These are phyloP conservation scores for Bipolaris oryzae DNA, from an alignment of 2,329 filamentous ascomycete species.

Conservation along the genomic window DNA sequence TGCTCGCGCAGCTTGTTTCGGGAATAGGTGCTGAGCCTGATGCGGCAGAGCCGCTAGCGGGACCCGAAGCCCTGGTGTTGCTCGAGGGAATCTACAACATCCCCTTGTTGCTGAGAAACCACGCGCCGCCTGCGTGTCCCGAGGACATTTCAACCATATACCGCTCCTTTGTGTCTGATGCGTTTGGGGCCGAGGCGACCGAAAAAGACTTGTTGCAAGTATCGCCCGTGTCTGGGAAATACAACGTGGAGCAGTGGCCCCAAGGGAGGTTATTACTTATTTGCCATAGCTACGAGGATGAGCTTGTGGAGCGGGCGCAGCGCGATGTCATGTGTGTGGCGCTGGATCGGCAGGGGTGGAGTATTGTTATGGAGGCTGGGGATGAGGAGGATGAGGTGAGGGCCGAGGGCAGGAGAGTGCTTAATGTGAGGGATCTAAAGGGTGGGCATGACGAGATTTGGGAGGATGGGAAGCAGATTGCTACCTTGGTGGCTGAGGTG, in stretches of 20 bases:
- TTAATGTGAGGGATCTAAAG: slow-evolving; percentile 55
- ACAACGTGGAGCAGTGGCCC: slow-evolving; percentile 49
- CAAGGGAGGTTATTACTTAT: slow-evolving; percentile 50
- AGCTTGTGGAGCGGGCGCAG: slow-evolving; percentile 62
- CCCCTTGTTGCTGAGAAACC: slow-evolving; percentile 56
- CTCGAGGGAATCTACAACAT: slow-evolving; percentile 73
- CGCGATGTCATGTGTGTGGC: slow-evolving; percentile 61
- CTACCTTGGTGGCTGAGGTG: slow-evolving; percentile 47
- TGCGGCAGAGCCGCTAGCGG: not conserved
- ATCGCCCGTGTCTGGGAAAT: slow-evolving; percentile 60
- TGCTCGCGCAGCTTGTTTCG: slow-evolving; percentile 63
- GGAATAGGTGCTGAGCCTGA: slow-evolving; percentile 21
- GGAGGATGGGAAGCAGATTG: slow-evolving; percentile 64
- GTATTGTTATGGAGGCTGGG: slow-evolving; percentile 34
- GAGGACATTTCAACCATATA: slow-evolving; percentile 57
- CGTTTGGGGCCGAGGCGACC: slow-evolving; percentile 60
- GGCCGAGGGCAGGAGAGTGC: slow-evolving; percentile 33
- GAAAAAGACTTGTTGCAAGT: slow-evolving; percentile 31
- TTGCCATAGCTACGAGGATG: slow-evolving; percentile 55
- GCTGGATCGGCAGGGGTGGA: slow-evolving; percentile 54
- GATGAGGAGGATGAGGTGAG: slow-evolving; percentile 35
- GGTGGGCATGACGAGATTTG: slow-evolving; percentile 70
- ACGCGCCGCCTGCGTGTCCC: slow-evolving; percentile 42
- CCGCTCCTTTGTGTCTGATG: slow-evolving; percentile 61
- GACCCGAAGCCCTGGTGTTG: slow-evolving; percentile 59